These are phyloP conservation scores for Colletotrichum musae DNA, from an alignment of 2,329 filamentous ascomycete species.

Conservation along the genomic window DNA sequence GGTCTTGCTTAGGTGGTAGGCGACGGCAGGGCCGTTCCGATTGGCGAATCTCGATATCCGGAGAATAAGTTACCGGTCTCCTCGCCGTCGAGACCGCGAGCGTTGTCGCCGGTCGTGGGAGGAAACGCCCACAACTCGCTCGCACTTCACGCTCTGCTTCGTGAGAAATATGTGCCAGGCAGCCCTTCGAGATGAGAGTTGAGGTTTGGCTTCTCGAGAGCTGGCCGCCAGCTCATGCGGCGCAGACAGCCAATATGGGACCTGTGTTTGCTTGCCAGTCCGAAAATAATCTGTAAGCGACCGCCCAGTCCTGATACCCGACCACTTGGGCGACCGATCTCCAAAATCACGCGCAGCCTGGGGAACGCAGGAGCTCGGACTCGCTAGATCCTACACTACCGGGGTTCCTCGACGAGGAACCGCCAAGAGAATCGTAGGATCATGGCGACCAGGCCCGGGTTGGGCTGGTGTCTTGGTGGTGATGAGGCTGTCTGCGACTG, in stretches of 20 bases:
- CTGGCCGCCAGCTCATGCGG: not conserved
- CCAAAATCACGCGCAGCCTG: slow-evolving; percentile 1
- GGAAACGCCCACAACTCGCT: not conserved
- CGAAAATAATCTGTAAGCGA: not conserved
- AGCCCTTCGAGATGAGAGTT: no score
- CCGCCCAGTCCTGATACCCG: not conserved
- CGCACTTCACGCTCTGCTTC: not conserved
- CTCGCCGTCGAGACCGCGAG: not conserved
- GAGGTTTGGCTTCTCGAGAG: no score
- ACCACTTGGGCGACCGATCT: slow-evolving; percentile 14
- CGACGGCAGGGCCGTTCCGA: not conserved
- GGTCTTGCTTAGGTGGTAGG: no score
- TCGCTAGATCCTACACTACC: not conserved
- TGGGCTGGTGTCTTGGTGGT: no score
- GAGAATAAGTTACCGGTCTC: not conserved
- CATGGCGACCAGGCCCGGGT: no score
- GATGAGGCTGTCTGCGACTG: no score
- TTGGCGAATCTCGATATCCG: not conserved
- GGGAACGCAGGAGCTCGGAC: slow-evolving; percentile 2
- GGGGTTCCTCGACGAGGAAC: not conserved
- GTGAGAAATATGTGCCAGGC: no score
- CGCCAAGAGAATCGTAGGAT: no score
- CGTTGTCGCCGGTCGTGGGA: not conserved
- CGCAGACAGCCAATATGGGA: not conserved
- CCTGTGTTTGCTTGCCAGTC: slow-evolving; percentile 3